Conservation (phyloP, 2,329 filamentous ascomycete species). For the Raffaelea ambrosiae region DNA sequence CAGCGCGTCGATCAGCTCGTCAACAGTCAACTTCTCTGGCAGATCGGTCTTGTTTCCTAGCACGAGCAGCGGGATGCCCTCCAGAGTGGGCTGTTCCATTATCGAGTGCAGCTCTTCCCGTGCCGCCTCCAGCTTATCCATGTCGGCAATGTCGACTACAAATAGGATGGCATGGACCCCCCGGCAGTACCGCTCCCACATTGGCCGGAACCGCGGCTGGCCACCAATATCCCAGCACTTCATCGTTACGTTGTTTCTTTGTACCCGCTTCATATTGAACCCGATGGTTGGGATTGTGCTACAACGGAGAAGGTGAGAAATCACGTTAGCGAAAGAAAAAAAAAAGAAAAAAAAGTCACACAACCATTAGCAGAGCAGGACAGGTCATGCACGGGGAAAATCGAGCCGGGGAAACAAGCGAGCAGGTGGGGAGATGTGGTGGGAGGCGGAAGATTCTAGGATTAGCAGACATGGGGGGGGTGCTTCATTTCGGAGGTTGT, state of each 20-base stretch:
- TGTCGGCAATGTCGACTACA: constrained; percentile 93
- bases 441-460: no score
- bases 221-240: constrained; percentile 99
- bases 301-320: constrained; percentile 3
- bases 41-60: constrained; percentile 97
- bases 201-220: constrained; percentile 91
- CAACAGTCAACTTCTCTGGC: constrained; percentile 80
- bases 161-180: constrained; percentile 97
- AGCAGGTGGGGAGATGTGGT: no score
- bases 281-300: constrained; percentile 98
- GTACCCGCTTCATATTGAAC: constrained; percentile 98
- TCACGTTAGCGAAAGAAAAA: constrained; percentile 7
- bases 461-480: no score
- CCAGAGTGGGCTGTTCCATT: constrained; percentile 73
- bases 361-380: background rate
- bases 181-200: constrained; percentile 99
- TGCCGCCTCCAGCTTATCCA: constrained; percentile 69
- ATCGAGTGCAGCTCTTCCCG: constrained; percentile 88
- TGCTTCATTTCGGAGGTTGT: background rate
- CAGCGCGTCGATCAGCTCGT: constrained; percentile 89
- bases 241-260: constrained; percentile 94
- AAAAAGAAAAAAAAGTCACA: background rate
- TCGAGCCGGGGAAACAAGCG: no score
- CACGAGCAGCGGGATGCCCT: constrained; percentile 86
- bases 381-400: no score